phyloP scores from a whole-genome alignment of 2,329 filamentous ascomycete genomes.

The Chaetothyriales sp. region DNA sequence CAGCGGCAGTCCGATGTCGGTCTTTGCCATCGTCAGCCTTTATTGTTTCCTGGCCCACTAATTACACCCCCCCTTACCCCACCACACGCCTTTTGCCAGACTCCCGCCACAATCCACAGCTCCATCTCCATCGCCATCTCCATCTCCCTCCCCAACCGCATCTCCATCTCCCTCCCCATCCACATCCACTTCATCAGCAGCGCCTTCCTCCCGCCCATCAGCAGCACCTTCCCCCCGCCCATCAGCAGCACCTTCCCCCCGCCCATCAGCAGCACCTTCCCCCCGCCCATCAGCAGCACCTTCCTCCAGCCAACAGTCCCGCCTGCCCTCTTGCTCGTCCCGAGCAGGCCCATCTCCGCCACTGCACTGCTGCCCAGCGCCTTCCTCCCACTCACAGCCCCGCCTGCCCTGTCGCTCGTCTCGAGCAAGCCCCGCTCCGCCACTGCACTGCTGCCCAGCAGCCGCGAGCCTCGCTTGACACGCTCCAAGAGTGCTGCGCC shows the following conservation, averaged over 20 bases:
- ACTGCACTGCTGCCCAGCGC: not conserved
- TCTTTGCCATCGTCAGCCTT: not conserved
- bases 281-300: not conserved
- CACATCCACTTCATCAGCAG: not conserved
- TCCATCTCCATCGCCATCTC: not conserved
- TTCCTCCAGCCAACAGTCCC: too few species aligned
- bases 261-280: too few species aligned
- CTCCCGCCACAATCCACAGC: not conserved
- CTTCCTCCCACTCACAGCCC: too few species aligned
- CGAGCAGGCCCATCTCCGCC: not conserved
- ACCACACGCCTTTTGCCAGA: not conserved
- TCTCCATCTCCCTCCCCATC: too few species aligned
- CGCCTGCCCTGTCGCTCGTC: not conserved
- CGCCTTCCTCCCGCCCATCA: not conserved
- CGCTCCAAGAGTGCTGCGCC: slow-evolving; percentile 16
- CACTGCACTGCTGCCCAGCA: not conserved
- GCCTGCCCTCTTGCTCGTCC: not conserved
- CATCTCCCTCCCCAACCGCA: not conserved
- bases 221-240: too few species aligned
- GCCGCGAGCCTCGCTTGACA: slow-evolving; percentile 4
- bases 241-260: too few species aligned
- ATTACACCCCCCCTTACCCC: not conserved
- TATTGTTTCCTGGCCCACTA: not conserved
- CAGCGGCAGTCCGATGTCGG: not conserved
- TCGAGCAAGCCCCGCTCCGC: not conserved